These are phyloP conservation scores for Fusarium dimerum DNA, from an alignment of 2,329 filamentous ascomycete species.

Conservation along the genomic window DNA sequence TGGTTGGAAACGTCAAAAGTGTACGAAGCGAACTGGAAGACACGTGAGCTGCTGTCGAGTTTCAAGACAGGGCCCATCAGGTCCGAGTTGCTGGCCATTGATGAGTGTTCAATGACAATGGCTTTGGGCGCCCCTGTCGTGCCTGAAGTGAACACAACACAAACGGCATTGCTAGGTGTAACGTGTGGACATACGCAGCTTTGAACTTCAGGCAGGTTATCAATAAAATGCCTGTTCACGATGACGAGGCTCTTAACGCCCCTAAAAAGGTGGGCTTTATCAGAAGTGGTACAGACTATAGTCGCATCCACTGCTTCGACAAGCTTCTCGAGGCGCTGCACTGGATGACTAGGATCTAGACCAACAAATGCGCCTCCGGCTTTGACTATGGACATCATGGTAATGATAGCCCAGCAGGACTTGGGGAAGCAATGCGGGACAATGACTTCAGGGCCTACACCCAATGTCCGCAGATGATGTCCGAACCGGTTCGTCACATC, in stretches of 20 bases:
- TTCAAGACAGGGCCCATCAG: no score
- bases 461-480: not conserved
- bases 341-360: slow-evolving; percentile 4
- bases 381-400: slow-evolving; percentile 7
- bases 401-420: slow-evolving; percentile 1
- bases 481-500: not conserved
- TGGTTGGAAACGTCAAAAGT: no score
- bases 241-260: not conserved
- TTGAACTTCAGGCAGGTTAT: not conserved
- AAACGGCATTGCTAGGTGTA: slow-evolving; percentile 16
- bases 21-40: no score
- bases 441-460: slow-evolving; percentile 1
- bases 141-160: slow-evolving; percentile 32
- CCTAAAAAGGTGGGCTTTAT: not conserved
- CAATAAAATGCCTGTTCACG: not conserved
- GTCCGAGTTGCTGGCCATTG: no score
- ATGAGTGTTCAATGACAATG: slow-evolving; percentile 40
- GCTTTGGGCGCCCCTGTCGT: slow-evolving; percentile 32
- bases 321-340: slow-evolving; percentile 1
- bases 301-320: not conserved
- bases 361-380: slow-evolving; percentile 7
- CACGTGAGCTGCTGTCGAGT: no score
- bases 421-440: slow-evolving; percentile 8
- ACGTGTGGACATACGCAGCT: not conserved
- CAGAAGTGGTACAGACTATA: not conserved